Evolutionary conservation across 352 stramenopile species (phyloP), one percentile per base, ranked within the genome.

Genomic region (Phytophthora lateralis): DNA sequence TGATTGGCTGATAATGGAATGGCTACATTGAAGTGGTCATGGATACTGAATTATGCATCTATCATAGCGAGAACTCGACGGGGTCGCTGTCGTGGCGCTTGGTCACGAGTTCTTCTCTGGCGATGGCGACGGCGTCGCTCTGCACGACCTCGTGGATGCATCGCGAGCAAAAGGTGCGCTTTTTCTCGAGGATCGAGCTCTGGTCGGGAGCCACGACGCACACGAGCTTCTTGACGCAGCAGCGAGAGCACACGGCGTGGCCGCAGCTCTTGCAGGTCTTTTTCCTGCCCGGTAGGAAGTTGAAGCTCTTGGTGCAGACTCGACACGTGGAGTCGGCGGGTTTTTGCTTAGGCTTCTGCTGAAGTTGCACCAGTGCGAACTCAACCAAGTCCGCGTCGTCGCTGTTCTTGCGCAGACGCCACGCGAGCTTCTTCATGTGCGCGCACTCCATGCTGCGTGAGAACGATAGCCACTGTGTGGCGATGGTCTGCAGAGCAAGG

Each of bases 351-450:
- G 45, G 39, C 21, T 24, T 24, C 21, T 24, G 21, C 3, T 24
- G 1, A 24, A 1, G 21, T 24, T 51, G 56, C 11, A 52, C 17
- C 1, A 34, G 10, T 4, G 46, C 38, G 4, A 68, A 41, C 17
- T 63, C 35, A 8, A 62, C 12, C 34, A 62, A 30, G 26, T 30
- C 26, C 4, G 17, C 34, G 37, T 71, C 59, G 14, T 56, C 38
- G 14, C 39, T 67, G 51, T 64, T 69, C 42, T 74, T 71, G 24
- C 65, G 69, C 8, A 77, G 38, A 15, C 73, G 60, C 64, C 69
- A 74, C 30, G 30, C 56, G 21, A 77, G 64, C 45, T 77, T 77
- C 51, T 77, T 77, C 64, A 77, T 77, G 14, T 74, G 64, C 2
- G 64, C 64, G 30, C 64, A 77, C 48, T 71, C 51, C 35, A 74